Conservation (phyloP, 441 rosid genomes). For the Cnidoscolus chayamansa region DNA sequence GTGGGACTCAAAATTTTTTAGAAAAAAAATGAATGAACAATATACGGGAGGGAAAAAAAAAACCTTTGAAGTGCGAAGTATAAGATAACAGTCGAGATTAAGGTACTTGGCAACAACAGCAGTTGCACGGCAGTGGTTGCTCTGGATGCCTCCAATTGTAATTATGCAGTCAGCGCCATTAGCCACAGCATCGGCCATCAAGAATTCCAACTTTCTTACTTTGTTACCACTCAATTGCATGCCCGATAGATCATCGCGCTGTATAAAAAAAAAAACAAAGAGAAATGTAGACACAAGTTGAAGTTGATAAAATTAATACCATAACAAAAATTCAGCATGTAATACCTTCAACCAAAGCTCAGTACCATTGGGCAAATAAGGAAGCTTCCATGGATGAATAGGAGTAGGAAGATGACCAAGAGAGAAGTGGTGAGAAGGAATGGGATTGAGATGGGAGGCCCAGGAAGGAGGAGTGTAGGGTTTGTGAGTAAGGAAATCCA, state of each 20-base stretch:
- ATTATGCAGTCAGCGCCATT: constrained; percentile 77
- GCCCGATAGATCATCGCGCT: constrained; percentile 88
- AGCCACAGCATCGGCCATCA: constrained; percentile 81
- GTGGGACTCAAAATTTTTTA: no score
- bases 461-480: constrained; percentile 75
- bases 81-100: constrained; percentile 69
- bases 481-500: constrained; percentile 54
- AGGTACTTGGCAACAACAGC: constrained; percentile 89
- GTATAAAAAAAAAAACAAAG: neutral
- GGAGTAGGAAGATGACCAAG: constrained; percentile 87
- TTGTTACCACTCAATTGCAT: constrained; percentile 97
- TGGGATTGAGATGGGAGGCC: constrained; percentile 72
- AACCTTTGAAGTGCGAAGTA: constrained; percentile 86
- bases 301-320: neutral
- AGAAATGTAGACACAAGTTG: neutral
- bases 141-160: constrained; percentile 90
- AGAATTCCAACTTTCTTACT: constrained; percentile 81
- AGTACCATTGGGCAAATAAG: constrained; percentile 64
- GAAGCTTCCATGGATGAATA: constrained; percentile 85
- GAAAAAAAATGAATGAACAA: neutral
- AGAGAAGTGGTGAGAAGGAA: constrained; percentile 68
- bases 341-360: constrained; percentile 83
- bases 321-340: neutral
- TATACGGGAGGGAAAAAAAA: neutral
- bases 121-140: constrained; percentile 95